Percentiles rank a stretch among this genome's conserved stretches.
These are phyloP conservation scores for Nakazawaea laoshanensis DNA, from an alignment of 805 yeast genomes.

Conservation along the genomic window DNA sequence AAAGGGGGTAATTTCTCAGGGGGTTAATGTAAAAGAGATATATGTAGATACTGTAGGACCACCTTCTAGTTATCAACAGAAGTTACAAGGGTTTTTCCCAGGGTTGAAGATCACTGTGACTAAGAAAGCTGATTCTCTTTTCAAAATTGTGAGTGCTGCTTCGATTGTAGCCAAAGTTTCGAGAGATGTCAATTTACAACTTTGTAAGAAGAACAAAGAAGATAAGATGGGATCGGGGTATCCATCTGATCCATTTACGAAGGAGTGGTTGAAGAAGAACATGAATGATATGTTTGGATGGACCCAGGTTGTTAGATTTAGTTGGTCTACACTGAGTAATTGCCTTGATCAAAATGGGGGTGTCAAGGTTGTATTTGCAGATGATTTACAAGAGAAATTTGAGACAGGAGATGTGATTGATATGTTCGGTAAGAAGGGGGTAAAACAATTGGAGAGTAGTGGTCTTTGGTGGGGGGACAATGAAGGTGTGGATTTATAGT, in stretches of 20 bases:
- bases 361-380: slow-evolving; percentile 54
- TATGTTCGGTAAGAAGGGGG: slow-evolving; percentile 5
- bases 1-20: slow-evolving; percentile 48
- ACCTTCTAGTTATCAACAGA: slow-evolving; percentile 73
- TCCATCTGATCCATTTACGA: slow-evolving; percentile 87
- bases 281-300: slow-evolving; percentile 82
- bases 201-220: slow-evolving; percentile 23
- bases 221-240: slow-evolving; percentile 80
- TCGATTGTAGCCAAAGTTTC: slow-evolving; percentile 96
- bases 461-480: slow-evolving; percentile 10
- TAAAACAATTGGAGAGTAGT: slow-evolving; percentile 8
- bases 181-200: slow-evolving; percentile 56
- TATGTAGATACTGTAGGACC: slow-evolving; percentile 98
- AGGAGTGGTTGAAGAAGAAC: slow-evolving; percentile 56
- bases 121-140: slow-evolving; percentile 90
- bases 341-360: slow-evolving; percentile 47
- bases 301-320: slow-evolving; percentile 68
- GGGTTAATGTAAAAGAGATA: slow-evolving; percentile 60
- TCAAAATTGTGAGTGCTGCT: slow-evolving; percentile 90
- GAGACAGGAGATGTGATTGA: slow-evolving; percentile 6
- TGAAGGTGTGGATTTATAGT: slow-evolving; percentile 4
- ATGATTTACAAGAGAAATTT: slow-evolving; percentile 23
- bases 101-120: slow-evolving; percentile 67
- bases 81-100: slow-evolving; percentile 66
- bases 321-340: slow-evolving; percentile 92